Evolutionary conservation across 768 basidiomycete species (phyloP).

Genomic region (Trametes cubensis): DNA sequence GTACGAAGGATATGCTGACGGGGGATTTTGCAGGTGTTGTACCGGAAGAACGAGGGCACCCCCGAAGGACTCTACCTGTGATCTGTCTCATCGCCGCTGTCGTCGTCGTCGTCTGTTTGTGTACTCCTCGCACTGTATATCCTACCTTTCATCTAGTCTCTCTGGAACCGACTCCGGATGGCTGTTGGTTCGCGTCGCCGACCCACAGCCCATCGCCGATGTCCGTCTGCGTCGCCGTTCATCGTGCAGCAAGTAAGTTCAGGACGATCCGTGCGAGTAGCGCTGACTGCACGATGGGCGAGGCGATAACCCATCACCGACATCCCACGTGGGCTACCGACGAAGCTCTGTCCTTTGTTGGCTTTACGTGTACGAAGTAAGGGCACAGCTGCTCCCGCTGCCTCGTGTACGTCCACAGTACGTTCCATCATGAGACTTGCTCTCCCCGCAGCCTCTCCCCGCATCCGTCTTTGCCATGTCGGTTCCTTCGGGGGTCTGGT

Average conservation of each 20-base stretch:
- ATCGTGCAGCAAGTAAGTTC: no score
- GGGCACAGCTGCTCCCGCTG: no score
- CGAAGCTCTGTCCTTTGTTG: no score
- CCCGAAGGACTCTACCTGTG: conserved; percentile 86
- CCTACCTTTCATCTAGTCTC: conserved; percentile 18
- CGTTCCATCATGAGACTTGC: no score
- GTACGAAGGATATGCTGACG: conserved; percentile 13
- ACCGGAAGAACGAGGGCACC: conserved; percentile 97
- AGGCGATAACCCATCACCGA: no score
- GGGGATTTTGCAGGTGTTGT: conserved; percentile 60
- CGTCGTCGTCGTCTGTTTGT: conserved; percentile 13
- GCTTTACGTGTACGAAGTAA: no score
- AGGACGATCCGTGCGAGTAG: no score
- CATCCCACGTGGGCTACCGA: no score
- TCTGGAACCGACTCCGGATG: background rate
- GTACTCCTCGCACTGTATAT: conserved; percentile 16
- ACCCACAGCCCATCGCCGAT: background rate
- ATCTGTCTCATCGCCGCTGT: conserved; percentile 14
- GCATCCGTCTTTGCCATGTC: background rate
- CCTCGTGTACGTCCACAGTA: no score
- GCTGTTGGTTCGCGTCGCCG: background rate
- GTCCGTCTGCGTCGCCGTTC: no score
- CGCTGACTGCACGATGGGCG: no score
- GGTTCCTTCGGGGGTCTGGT: background rate
- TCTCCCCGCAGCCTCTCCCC: background rate